Conservation (phyloP, 192 early-diverging fungal species). For the Umbelopsis isabellina region DNA sequence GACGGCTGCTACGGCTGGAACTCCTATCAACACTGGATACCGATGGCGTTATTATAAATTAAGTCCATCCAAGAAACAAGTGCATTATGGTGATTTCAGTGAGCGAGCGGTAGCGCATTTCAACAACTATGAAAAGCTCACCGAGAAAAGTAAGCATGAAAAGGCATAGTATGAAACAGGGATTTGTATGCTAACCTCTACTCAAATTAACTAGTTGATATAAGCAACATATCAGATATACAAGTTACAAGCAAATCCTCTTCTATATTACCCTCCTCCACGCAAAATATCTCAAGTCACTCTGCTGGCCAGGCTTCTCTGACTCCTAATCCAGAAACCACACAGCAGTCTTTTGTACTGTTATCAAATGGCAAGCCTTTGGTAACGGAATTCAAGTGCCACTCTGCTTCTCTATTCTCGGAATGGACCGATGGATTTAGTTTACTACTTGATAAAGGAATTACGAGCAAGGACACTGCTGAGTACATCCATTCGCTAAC, state of each 20-base stretch:
- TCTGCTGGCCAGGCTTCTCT: neutral
- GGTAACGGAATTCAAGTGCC: conserved; percentile 62
- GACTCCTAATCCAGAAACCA: neutral
- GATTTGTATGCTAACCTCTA: neutral
- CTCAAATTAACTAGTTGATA: conserved; percentile 42
- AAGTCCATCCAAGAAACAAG: conserved; percentile 54
- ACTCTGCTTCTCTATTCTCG: conserved; percentile 45
- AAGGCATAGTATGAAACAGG: neutral
- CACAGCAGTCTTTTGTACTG: conserved; percentile 43
- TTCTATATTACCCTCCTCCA: neutral
- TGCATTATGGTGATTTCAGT: conserved; percentile 72
- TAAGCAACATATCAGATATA: conserved; percentile 49
- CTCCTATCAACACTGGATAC: conserved; percentile 15
- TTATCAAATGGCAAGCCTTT: conserved; percentile 37
- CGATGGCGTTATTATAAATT: conserved; percentile 65
- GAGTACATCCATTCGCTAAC: conserved; percentile 65
- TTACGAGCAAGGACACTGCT: conserved; percentile 66
- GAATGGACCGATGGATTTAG: conserved; percentile 82
- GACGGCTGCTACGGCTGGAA: neutral
- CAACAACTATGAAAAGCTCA: conserved; percentile 45
- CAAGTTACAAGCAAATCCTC: conserved; percentile 27
- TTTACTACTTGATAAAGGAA: conserved; percentile 67
- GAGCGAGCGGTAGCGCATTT: conserved; percentile 42
- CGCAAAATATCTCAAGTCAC: neutral
- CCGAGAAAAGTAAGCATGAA: conserved; percentile 52